These are phyloP conservation scores for Torulaspora franciscae DNA, from an alignment of 805 yeast species.

Conservation along the genomic window DNA sequence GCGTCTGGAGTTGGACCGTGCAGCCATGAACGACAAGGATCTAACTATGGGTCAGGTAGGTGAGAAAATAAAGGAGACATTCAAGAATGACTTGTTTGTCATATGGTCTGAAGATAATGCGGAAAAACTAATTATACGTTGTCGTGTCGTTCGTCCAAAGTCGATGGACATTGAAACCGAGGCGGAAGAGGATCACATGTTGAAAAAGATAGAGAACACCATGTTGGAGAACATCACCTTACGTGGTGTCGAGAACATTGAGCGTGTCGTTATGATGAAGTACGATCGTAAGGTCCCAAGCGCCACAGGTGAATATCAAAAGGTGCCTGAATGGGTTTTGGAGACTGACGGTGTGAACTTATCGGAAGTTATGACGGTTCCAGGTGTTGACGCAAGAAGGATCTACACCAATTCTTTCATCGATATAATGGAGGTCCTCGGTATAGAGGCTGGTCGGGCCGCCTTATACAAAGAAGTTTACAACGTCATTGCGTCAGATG, in stretches of 20 bases:
- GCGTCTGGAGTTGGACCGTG: constrained; percentile 95
- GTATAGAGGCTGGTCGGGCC: constrained; percentile 97
- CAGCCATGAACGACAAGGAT: constrained; percentile 97
- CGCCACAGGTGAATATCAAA: constrained; percentile 78
- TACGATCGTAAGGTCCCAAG: constrained; percentile 69
- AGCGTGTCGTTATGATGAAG: constrained; percentile 77
- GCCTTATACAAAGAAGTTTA: constrained; percentile 91
- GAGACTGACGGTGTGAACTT: constrained; percentile 98
- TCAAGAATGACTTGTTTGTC: constrained; percentile 91
- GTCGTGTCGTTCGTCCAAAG: constrained; percentile 96
- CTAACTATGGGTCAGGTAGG: constrained; percentile 98
- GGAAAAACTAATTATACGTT: constrained; percentile 91
- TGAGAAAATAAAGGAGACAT: constrained; percentile 84
- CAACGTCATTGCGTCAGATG: constrained; percentile 98
- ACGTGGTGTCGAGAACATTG: constrained; percentile 92
- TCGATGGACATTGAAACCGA: constrained; percentile 88
- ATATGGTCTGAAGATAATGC: constrained; percentile 99
- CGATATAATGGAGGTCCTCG: constrained; percentile 88
- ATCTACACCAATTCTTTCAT: constrained; percentile 96
- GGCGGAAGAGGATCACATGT: constrained; percentile 93
- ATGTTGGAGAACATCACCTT: constrained; percentile 93
- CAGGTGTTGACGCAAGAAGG: constrained; percentile 87
- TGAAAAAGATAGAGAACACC: constrained; percentile 90
- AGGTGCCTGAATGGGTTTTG: constrained; percentile 94
- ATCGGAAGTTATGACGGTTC: constrained; percentile 89